Evolutionary conservation across 129 eudicot species (phyloP).

Genomic region (Deinandra increscens): DNA sequence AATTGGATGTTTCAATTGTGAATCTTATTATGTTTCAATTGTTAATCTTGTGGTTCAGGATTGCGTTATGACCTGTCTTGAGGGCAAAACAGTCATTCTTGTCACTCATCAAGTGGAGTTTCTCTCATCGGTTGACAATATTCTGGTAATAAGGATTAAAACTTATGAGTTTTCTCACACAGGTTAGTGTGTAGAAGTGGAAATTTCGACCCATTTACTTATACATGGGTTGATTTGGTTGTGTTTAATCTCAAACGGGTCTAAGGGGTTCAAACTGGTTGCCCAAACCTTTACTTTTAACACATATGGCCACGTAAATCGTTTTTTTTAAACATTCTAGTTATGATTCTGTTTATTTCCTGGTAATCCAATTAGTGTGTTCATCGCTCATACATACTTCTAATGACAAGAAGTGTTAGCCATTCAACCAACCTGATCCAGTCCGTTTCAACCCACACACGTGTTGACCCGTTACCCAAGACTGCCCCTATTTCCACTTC

Average conservation of each 20-base stretch:
- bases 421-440: background rate
- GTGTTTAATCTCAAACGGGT: background rate
- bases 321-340: background rate
- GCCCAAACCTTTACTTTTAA: background rate
- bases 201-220: background rate
- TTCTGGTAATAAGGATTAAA: constrained; percentile 52
- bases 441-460: background rate
- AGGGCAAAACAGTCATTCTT: constrained; percentile 62
- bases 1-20: too few species aligned
- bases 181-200: background rate
- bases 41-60: constrained; percentile 46
- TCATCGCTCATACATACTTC: background rate
- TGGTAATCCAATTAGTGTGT: background rate
- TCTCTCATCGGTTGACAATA: constrained; percentile 57
- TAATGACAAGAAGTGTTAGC: background rate
- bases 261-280: background rate
- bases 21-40: constrained; percentile 7
- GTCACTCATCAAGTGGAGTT: constrained; percentile 92
- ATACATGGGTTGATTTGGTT: background rate
- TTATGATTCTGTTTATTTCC: background rate
- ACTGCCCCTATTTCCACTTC: background rate
- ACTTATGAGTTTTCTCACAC: constrained; percentile 2
- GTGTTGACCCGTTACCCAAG: background rate
- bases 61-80: constrained; percentile 62
- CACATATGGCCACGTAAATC: background rate